These are phyloP conservation scores for Eragrostis tef DNA, from an alignment of 202 grass and related monocot species.

Conservation along the genomic window DNA sequence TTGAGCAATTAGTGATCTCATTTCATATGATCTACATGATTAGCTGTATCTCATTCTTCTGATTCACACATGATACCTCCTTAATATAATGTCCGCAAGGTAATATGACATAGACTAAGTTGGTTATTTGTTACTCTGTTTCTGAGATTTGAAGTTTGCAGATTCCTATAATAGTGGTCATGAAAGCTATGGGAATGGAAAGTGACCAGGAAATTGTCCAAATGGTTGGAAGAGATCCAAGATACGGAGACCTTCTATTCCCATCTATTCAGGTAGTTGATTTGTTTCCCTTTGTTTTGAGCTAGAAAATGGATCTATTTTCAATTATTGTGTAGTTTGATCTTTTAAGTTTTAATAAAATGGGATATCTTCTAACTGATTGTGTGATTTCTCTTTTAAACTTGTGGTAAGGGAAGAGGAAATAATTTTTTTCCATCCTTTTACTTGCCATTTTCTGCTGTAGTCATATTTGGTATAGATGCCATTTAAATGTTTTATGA, in stretches of 20 bases:
- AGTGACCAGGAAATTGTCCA: constrained; percentile 96
- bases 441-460: constrained; percentile 6
- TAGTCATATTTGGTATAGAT: neutral
- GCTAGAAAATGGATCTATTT: neutral
- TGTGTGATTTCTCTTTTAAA: neutral
- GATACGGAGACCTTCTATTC: constrained; percentile 72
- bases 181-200: constrained; percentile 98
- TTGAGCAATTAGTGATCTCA: neutral
- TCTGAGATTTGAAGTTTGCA: constrained; percentile 48
- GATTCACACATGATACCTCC: constrained; percentile 6
- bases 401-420: neutral
- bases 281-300: constrained; percentile 32
- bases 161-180: constrained; percentile 97
- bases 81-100: neutral
- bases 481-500: constrained; percentile 15
- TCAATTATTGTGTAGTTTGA: constrained; percentile 28
- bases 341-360: constrained; percentile 3
- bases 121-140: constrained; percentile 26
- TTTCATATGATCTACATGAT: constrained; percentile 23
- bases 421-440: neutral
- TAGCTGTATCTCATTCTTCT: constrained; percentile 29
- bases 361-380: too few relatives aligned
- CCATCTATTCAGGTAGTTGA: constrained; percentile 85
- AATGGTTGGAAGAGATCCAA: constrained; percentile 95
- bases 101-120: constrained; percentile 18